Conservation (phyloP, 768 basidiomycete genomes). For the Termitomyces sp. region DNA sequence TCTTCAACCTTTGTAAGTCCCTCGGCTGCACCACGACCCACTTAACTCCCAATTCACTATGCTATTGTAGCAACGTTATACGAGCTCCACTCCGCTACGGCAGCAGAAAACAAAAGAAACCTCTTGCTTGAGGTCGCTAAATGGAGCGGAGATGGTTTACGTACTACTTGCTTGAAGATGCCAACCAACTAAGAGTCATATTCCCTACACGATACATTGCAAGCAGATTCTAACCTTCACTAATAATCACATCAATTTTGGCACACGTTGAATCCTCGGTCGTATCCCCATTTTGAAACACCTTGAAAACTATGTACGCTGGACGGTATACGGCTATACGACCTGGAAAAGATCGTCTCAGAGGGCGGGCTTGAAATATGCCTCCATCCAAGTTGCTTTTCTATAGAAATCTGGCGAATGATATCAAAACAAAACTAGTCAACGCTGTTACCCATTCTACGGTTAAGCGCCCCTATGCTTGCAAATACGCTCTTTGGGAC, state of each 20-base stretch:
- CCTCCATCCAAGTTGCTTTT: neutral
- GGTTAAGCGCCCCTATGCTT: constrained; percentile 25
- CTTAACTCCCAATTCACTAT: neutral
- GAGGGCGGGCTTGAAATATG: too few relatives aligned
- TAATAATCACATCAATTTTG: too few relatives aligned
- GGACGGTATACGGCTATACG: too few relatives aligned
- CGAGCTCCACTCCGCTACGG: constrained; percentile 69
- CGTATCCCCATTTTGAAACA: too few relatives aligned
- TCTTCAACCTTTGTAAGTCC: constrained; percentile 77
- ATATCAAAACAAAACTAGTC: neutral
- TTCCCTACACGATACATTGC: neutral
- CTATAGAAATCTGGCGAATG: neutral
- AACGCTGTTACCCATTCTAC: constrained; percentile 14
- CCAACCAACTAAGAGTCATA: constrained; percentile 38
- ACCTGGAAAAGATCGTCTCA: too few relatives aligned
- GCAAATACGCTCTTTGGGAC: constrained; percentile 54
- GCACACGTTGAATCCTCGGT: too few relatives aligned
- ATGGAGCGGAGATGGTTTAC: constrained; percentile 84
- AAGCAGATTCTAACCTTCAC: too few relatives aligned
- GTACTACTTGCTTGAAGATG: constrained; percentile 74
- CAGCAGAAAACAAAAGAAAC: constrained; percentile 71
- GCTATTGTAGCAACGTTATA: constrained; percentile 64
- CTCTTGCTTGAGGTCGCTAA: constrained; percentile 72
- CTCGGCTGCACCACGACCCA: neutral
- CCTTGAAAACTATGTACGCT: too few relatives aligned